Base-by-base conservation (phyloP, 2,329 filamentous ascomycete genomes). In the Fusarium solani-melongenae region DNA sequence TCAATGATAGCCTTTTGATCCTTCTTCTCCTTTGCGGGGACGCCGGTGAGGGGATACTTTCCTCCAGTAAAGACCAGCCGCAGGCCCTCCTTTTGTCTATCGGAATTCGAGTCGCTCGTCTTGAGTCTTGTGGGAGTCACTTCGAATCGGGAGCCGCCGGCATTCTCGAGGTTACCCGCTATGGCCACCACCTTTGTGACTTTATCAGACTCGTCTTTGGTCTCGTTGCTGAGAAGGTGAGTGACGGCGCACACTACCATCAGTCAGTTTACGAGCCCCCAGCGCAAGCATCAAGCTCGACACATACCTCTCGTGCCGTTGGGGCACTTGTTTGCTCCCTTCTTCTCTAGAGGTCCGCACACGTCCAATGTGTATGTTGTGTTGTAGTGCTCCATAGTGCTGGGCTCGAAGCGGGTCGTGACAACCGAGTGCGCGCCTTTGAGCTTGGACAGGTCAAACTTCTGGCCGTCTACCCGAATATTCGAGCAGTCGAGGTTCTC, bases 311-410 rank as follows among this genome's bases (percentile, higher is more conserved):
- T 87, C 4, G 93, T 91, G 44, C 91, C 92, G 55, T 88, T 88
- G 0, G 90, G 91, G 79, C 94, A 97, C 77, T 92, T 87, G 20
- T 85, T 83, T 1, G 88, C 88, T 49, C 89, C 89, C 58, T 86
- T 88, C 79, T 89, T 88, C 81, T 89, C 89, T 73, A 98, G 83
- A 8, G 89, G 86, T 61, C 86, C 83, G 84, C 94, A 97, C 57
- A 97, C 86, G 77, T 97, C 93, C 66, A 97, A 80, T 1, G 93
- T 95, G 82, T 94, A 97, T 49, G 94, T 96, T 29, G 91, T 94
- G 81, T 96, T 96, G 66, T 76, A 75, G 61, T 83, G 79, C 69
- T 86, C 86, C 31, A 89, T 85, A 17, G 86, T 85, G 17, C 85
- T 87, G 22, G 87, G 86, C 36, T 87, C 82, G 71, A 86, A 85